phyloP scores from a whole-genome alignment of 179 eudicot genomes.

The Carnegiea gigantea region DNA sequence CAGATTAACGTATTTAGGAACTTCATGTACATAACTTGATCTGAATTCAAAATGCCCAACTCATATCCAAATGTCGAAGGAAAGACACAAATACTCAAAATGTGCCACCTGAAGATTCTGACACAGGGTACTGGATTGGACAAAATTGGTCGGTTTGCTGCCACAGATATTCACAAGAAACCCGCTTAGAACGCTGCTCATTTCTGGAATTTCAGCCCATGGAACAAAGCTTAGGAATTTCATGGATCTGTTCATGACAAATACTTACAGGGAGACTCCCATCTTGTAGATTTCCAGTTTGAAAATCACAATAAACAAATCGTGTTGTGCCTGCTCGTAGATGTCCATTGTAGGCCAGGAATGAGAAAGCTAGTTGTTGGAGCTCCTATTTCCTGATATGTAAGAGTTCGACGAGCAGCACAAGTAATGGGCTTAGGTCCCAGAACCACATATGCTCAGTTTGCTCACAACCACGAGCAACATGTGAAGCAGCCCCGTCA shows the following conservation, averaged over 20 bases:
- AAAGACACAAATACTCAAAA: not conserved
- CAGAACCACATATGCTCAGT: not conserved
- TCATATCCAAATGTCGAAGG: not conserved
- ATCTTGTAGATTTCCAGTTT: not conserved
- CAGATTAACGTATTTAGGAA: not conserved
- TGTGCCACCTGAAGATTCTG: not conserved
- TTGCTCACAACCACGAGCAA: not conserved
- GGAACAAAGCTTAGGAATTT: not conserved
- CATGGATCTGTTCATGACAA: not conserved
- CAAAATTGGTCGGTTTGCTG: not conserved
- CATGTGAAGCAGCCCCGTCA: not conserved
- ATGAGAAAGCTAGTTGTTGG: not conserved
- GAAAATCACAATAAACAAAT: not conserved
- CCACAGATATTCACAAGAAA: not conserved
- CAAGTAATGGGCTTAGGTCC: not conserved
- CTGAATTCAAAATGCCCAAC: not conserved
- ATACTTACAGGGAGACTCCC: not conserved
- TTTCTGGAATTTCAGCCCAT: not conserved
- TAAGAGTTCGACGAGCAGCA: not conserved
- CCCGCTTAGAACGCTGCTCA: not conserved
- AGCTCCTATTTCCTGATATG: not conserved
- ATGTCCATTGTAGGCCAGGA: not conserved
- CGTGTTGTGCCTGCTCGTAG: not conserved
- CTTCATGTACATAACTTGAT: not conserved
- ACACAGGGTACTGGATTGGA: not conserved